Evolutionary conservation across 2,329 filamentous ascomycete species (phyloP).

Genomic region (Monosporascus sp.): DNA sequence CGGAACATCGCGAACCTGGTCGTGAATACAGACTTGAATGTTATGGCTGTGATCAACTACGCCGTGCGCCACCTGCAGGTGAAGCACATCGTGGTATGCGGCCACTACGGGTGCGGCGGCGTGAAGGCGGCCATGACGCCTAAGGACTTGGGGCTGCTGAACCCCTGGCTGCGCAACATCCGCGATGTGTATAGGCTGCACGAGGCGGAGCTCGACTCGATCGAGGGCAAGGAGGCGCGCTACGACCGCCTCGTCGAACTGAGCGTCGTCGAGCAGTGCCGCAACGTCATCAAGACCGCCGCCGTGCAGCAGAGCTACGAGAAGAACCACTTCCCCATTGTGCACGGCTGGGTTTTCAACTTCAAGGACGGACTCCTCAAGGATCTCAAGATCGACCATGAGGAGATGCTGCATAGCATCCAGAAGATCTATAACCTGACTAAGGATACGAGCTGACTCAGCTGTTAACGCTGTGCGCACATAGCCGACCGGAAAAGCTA

Average conservation of each 20-base stretch:
- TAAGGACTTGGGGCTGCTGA: conserved; percentile 64
- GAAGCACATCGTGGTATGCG: conserved; percentile 76
- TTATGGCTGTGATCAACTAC: conserved; percentile 79
- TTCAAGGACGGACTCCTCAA: conserved; percentile 62
- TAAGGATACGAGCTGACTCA: conserved; percentile 5
- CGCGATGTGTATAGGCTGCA: conserved; percentile 69
- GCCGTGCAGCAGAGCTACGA: conserved; percentile 69
- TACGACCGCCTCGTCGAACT: conserved; percentile 73
- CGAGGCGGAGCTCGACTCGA: conserved; percentile 62
- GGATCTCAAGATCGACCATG: conserved; percentile 59
- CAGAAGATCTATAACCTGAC: conserved; percentile 61
- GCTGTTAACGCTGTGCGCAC: too few relatives aligned
- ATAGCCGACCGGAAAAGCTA: not conserved
- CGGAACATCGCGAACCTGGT: conserved; percentile 93
- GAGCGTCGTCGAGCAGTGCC: conserved; percentile 74
- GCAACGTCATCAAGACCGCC: conserved; percentile 73
- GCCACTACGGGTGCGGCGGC: conserved; percentile 73
- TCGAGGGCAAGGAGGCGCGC: conserved; percentile 53
- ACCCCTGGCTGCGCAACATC: conserved; percentile 71
- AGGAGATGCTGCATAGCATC: conserved; percentile 48
- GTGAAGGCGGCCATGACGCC: conserved; percentile 71
- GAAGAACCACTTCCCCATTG: conserved; percentile 59
- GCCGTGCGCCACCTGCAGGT: conserved; percentile 75
- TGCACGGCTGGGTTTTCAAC: conserved; percentile 71
- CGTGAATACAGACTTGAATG: conserved; percentile 72